Evolutionary conservation across 2,329 filamentous ascomycete genomes (phyloP), one percentile per base, ranked within the genome.

Genomic region (Botryosphaeria dothidea): DNA sequence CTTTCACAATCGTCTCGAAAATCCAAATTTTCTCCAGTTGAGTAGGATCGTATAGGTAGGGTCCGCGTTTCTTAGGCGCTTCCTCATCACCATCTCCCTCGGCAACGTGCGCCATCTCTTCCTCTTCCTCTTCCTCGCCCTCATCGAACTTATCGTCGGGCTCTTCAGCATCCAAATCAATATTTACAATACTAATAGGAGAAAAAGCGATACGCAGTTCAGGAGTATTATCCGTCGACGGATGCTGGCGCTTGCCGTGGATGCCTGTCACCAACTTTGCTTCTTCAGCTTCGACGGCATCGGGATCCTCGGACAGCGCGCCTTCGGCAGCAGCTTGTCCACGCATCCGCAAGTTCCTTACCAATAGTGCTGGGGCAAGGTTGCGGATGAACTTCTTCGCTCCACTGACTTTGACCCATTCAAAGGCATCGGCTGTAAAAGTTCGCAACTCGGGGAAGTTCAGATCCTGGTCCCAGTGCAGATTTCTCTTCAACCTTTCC

Each of bases 311-410:
- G 9, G 41, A 41, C 2, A 60, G 27, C 9, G 1, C 9, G 1
- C 38, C 56, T 56, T 71, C 67, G 2, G 38, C 15, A 13, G 52
- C 43, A 3, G 52, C 52, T 46, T 70, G 65, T 2, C 73, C 77
- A 49, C 76, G 72, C 67, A 82, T 66, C 15, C 81, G 75, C 36
- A 84, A 81, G 66, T 85, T 88, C 66, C 85, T 86, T 15, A 88
- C 82, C 2, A 98, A 81, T 1, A 98, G 79, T 7, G 90, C 88
- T 11, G 92, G 91, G 0, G 92, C 90, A 11, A 98, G 80, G 29
- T 91, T 90, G 15, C 90, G 86, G 29, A 97, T 88, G 67, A 97
- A 91, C 72, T 97, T 96, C 72, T 90, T 86, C 17, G 93, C 93
- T 0, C 93, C 94, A 58, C 85, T 84, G 29, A 88, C 85, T 70